Base-by-base conservation (phyloP, 768 basidiomycete genomes). In the Mrakia gelida region DNA sequence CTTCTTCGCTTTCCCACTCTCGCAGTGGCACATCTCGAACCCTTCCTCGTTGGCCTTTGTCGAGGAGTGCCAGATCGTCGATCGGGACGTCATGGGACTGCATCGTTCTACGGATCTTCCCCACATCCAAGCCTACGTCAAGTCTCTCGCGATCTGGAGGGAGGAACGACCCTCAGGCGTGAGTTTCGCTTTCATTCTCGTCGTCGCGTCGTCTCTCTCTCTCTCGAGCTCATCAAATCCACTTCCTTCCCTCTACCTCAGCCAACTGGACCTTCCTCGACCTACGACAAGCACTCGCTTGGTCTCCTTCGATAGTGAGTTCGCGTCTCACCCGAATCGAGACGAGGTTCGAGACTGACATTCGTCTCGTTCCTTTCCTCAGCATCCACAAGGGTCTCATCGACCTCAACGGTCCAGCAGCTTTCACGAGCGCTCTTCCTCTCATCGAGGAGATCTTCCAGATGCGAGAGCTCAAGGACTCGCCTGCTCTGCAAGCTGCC, bases 391-490 rank as follows among this genome's bases (percentile, higher is more conserved):
- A 71, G 32, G 89, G 90, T 56, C 89, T 91, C 34, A 90, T 93
- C 84, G 89, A 91, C 52, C 87, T 90, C 3, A 90, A 92, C 81
- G 92, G 92, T 34, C 88, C 89, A 43, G 86, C 92, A 62, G 87
- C 92, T 38, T 91, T 94, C 84, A 91, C 92, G 68, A 94, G 92
- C 81, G 87, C 90, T 71, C 87, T 92, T 72, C 89, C 89, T 18
- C 86, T 95, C 84, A 87, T 96, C 92, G 94, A 79, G 79, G 92
- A 88, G 43, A 8, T 71, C 78, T 74, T 80, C 52, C 78, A 77
- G 78, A 93, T 96, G 91, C 90, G 93, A 75, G 94, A 96, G 82
- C 87, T 95, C 76, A 94, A 91, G 82, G 94, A 96, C 74, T 84
- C 84, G 59, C 87, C 90, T 11, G 94, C 95, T 77, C 84, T 96